These are phyloP conservation scores for Neostapfia colusana DNA, from an alignment of 176 grass and related monocot genomes.

Conservation along the genomic window DNA sequence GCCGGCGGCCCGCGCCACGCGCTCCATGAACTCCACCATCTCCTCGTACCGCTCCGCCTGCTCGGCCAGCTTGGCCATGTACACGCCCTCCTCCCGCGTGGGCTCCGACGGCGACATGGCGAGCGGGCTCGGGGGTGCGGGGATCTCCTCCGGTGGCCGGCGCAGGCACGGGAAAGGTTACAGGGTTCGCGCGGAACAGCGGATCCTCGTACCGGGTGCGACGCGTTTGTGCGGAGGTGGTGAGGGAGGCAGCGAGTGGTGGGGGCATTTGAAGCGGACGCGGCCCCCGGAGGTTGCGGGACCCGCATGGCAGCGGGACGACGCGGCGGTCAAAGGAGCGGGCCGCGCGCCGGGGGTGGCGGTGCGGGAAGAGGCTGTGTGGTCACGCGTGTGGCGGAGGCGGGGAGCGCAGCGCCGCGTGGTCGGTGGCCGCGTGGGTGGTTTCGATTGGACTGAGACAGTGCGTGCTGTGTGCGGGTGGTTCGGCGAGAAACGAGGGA, in stretches of 20 bases:
- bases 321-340: slow-evolving; percentile 33
- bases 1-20: slow-evolving; percentile 56
- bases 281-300: background rate
- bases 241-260: background rate
- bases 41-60: slow-evolving; percentile 92
- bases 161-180: background rate
- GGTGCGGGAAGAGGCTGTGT: slow-evolving; percentile 6
- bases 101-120: slow-evolving; percentile 60
- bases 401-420: background rate
- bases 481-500: background rate
- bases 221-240: slow-evolving; percentile 24
- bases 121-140: background rate
- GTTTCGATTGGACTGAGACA: background rate
- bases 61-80: slow-evolving; percentile 87
- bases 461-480: background rate
- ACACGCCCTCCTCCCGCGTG: slow-evolving; percentile 78
- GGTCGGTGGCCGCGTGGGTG: slow-evolving; percentile 7
- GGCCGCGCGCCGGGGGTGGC: background rate
- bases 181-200: background rate
- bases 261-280: slow-evolving; percentile 44
- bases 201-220: background rate
- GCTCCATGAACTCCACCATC: slow-evolving; percentile 95
- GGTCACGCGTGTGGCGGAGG: rapidly evolving
- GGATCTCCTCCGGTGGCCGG: background rate
- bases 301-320: slow-evolving; percentile 28